Conservation (phyloP, 495 filamentous ascomycete species). For the Hypoxylon subgilvum region DNA sequence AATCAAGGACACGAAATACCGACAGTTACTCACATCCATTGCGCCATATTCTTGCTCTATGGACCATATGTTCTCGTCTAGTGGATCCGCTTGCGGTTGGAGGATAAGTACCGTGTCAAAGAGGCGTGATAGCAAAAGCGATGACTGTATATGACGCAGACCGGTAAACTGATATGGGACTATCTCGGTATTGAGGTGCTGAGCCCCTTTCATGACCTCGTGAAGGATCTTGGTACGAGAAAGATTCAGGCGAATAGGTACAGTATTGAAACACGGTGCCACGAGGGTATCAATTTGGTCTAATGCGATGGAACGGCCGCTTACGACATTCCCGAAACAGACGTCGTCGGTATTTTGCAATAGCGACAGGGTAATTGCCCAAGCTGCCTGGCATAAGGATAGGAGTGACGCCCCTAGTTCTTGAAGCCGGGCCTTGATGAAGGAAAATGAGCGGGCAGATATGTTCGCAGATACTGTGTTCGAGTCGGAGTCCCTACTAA, state of each 20-base stretch:
- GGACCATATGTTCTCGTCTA: constrained; percentile 68
- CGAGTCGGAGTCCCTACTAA: not conserved
- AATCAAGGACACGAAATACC: not conserved
- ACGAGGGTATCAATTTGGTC: constrained; percentile 72
- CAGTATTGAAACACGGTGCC: constrained; percentile 86
- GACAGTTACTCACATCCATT: constrained; percentile 68
- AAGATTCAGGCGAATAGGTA: constrained; percentile 73
- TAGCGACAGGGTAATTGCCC: constrained; percentile 64
- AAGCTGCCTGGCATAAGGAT: constrained; percentile 69
- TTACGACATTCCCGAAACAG: constrained; percentile 84
- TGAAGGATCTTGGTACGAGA: constrained; percentile 48
- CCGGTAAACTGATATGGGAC: constrained; percentile 72
- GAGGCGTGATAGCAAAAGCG: constrained; percentile 51
- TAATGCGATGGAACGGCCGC: constrained; percentile 69
- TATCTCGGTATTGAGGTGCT: constrained; percentile 61
- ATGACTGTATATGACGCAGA: constrained; percentile 65
- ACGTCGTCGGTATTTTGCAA: constrained; percentile 63
- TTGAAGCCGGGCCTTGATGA: constrained; percentile 56
- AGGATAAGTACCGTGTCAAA: constrained; percentile 81
- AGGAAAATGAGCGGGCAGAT: constrained; percentile 43
- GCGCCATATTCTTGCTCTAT: constrained; percentile 68
- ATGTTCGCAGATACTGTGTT: not conserved
- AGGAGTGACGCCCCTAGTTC: constrained; percentile 65
- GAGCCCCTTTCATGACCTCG: constrained; percentile 61
- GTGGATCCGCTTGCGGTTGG: constrained; percentile 58